Evolutionary conservation across 352 stramenopile genomes (phyloP), one percentile per base, ranked within the genome.

Genomic region (Globisporangium cylindrosporum): DNA sequence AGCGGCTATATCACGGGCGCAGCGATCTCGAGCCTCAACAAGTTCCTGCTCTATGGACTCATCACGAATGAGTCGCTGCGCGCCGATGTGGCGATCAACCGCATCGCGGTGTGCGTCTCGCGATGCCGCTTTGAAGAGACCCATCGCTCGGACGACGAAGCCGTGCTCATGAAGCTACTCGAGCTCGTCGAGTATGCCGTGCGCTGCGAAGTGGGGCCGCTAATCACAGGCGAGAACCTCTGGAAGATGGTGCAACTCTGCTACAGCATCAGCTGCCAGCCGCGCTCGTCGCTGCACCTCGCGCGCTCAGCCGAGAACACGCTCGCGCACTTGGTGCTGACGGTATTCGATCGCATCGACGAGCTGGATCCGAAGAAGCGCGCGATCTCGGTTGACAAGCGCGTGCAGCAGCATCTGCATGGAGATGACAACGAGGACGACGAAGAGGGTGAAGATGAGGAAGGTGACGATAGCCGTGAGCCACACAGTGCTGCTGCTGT

Each of bases 31-130:
- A 95, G 94, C 43, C 80, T 99, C 51, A 98, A 99, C 83, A 99
- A 99, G 78, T 99, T 99, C 73, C 79, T 99, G 49, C 87, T 99
- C 25, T 99, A 99, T 75, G 96, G 97, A 3, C 97, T 99, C 70
- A 93, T 99, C 67, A 95, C 86, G 41, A 76, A 74, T 67, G 91
- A 98, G 62, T 96, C 82, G 66, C 77, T 93, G 54, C 85, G 89
- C 48, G 94, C 84, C 7, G 89, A 91, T 69, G 90, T 97, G 64
- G 94, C 89, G 64, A 98, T 98, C 71, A 98, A 97, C 65, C 86
- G 91, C 56, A 98, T 99, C 73, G 96, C 97, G 0, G 81, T 97
- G 7, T 96, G 92, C 48, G 86, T 99, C 10, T 86, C 93, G 32
- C 83, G 90, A 29, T 99, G 96, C 67, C 86, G 95, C 59, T 99